Conservation (phyloP, 2,329 filamentous ascomycete genomes). For the Botrytis hyacinthi region DNA sequence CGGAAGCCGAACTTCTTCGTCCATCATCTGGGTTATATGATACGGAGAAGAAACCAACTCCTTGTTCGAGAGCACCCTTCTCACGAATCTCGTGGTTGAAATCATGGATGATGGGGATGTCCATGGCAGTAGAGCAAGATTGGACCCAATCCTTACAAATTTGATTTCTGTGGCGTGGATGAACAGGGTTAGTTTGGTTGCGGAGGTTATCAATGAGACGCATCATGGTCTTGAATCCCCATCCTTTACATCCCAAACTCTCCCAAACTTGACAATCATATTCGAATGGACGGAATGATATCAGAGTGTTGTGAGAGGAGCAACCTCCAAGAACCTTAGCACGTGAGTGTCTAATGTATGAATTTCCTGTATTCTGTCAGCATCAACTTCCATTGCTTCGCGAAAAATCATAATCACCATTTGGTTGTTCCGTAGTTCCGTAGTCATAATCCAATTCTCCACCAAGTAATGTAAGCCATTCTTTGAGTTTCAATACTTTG, state of each 20-base stretch:
- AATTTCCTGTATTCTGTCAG: slow-evolving; percentile 63
- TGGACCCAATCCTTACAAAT: slow-evolving; percentile 88
- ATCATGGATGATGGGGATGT: slow-evolving; percentile 78
- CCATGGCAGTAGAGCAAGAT: slow-evolving; percentile 73
- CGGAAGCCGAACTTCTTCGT: slow-evolving; percentile 78
- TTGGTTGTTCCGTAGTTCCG: slow-evolving; percentile 80
- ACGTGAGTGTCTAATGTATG: slow-evolving; percentile 84
- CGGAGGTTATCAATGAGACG: slow-evolving; percentile 78
- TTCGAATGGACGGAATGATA: slow-evolving; percentile 87
- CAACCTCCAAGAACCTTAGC: slow-evolving; percentile 91
- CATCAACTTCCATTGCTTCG: slow-evolving; percentile 1
- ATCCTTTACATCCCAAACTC: slow-evolving; percentile 75
- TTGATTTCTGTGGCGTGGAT: slow-evolving; percentile 82
- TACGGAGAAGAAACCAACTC: slow-evolving; percentile 87
- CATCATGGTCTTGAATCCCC: slow-evolving; percentile 83
- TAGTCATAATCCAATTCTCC: slow-evolving; percentile 92
- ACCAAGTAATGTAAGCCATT: slow-evolving; percentile 82
- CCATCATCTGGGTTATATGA: slow-evolving; percentile 89
- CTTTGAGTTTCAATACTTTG: slow-evolving; percentile 78
- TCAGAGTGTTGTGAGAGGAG: slow-evolving; percentile 91
- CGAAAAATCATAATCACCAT: slow-evolving; percentile 64
- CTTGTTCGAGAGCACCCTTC: slow-evolving; percentile 69
- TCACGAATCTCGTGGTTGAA: slow-evolving; percentile 82
- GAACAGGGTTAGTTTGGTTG: slow-evolving; percentile 88
- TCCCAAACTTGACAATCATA: slow-evolving; percentile 88